Base-by-base conservation (phyloP, 352 stramenopile species). In the Globisporangium nagaii region DNA sequence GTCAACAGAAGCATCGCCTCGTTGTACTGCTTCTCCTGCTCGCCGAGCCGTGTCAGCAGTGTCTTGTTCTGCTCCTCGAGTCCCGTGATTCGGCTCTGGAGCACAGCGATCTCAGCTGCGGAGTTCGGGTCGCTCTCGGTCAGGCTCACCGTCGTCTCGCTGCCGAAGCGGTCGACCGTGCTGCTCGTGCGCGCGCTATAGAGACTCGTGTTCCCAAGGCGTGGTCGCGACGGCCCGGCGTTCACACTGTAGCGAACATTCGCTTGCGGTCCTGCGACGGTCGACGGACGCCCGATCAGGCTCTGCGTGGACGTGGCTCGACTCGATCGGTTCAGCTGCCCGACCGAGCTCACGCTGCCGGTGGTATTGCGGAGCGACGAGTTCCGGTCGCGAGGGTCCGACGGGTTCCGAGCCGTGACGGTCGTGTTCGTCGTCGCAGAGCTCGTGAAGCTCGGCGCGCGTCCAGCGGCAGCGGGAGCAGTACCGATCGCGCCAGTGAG, bases 1-100 rank as follows among this genome's bases (percentile, higher is more conserved):
- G 79, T 90, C 20, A 93, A 67, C 56, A 93, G 58, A 58, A 93
- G 65, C 84, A 92, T 93, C 22, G 80, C 82, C 56, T 93, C 79
- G 47, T 88, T 82, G 67, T 93, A 90, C 60, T 93, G 84, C 41
- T 85, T 88, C 69, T 93, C 79, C 63, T 92, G 81, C 37, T 90
- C 75, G 0, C 65, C 64, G 36, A 91, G 66, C 20, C 81, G 79
- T 13, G 64, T 85, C 53, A 87, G 65, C 9, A 93, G 61, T 39
- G 79, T 60, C 48, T 85, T 82, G 74, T 93, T 93, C 59, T 76
- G 75, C 46, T 88, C 77, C 35, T 91, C 81, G 10, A 93, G 62
- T 34, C 66, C 70, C 17, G 56, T 55, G 28, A 93, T 66, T 2
- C 78, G 82, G 30, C 82, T 56, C 52, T 85, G 61, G 24, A 90